Conservation (phyloP, 164 flowering plant genomes). For the Vitis rotundifolia region DNA sequence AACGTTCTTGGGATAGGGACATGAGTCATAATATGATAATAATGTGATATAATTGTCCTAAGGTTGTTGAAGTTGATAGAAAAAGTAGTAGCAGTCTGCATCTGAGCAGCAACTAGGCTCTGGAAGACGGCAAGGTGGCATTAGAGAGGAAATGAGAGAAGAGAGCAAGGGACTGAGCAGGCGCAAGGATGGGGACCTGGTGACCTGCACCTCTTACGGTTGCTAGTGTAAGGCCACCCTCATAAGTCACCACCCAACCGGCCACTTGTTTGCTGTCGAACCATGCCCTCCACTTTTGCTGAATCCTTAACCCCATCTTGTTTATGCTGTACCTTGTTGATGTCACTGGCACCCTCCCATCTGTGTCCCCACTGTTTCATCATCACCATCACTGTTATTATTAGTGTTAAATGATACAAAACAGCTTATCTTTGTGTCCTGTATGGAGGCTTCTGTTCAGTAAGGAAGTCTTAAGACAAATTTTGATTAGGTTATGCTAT, state of each 20-base stretch:
- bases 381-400: neutral
- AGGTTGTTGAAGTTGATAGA: too few species aligned
- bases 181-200: slow-evolving; percentile 46
- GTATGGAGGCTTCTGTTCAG: too few species aligned
- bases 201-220: slow-evolving; percentile 67
- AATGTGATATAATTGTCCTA: too few species aligned
- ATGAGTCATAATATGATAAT: too few species aligned
- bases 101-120: too few species aligned
- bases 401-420: too few species aligned
- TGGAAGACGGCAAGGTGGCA: slow-evolving; percentile 31
- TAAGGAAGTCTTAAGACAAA: too few species aligned
- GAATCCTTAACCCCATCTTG: slow-evolving; percentile 21
- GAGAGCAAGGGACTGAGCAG: slow-evolving; percentile 43
- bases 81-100: too few species aligned
- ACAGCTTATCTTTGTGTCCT: too few species aligned
- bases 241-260: slow-evolving; percentile 43
- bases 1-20: too few species aligned
- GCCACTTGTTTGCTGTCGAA: slow-evolving; percentile 42
- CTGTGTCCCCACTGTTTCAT: slow-evolving; percentile 46
- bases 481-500: too few species aligned
- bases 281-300: slow-evolving; percentile 41
- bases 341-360: slow-evolving; percentile 38
- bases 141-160: slow-evolving; percentile 43
- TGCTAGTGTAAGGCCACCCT: slow-evolving; percentile 42
- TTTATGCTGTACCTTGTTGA: slow-evolving; percentile 31